A percentile compares a stretch with the other conserved stretches of the same genome.
Conservation (phyloP, 306 rosid genomes). For the Cicer judaicum region DNA sequence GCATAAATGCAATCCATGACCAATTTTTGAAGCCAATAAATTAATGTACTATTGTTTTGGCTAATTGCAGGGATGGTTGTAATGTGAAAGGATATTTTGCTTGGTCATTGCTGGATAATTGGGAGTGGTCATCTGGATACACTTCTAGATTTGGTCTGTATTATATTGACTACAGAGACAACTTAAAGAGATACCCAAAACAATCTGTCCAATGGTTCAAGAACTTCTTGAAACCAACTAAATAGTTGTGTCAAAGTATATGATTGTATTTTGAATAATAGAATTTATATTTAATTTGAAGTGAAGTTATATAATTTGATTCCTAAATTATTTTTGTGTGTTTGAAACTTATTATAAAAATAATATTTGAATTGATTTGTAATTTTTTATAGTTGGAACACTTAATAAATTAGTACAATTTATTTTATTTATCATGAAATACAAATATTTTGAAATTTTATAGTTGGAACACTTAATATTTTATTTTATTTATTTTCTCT, state of each 20-base stretch:
- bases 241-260: background rate
- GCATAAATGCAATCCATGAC: background rate
- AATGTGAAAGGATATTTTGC: slow-evolving; percentile 93
- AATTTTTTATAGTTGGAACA: background rate
- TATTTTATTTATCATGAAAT: too few relatives aligned
- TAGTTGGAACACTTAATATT: too few relatives aligned
- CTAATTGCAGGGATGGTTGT: slow-evolving; percentile 81
- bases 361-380: background rate
- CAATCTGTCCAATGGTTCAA: slow-evolving; percentile 84
- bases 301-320: background rate
- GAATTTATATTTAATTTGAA: background rate
- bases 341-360: slow-evolving; percentile 2
- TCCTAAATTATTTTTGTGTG: background rate
- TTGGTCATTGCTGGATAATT: slow-evolving; percentile 92
- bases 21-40: background rate
- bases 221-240: slow-evolving; percentile 65
- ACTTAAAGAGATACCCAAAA: slow-evolving; percentile 90
- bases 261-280: background rate
- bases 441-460: too few relatives aligned
- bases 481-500: too few relatives aligned
- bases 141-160: slow-evolving; percentile 83
- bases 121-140: slow-evolving; percentile 95
- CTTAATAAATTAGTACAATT: too few relatives aligned
- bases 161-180: slow-evolving; percentile 74
- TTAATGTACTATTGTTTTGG: slow-evolving; percentile 30